Percentiles rank a stretch among this genome's conserved stretches.
phyloP scores from a whole-genome alignment of 768 basidiomycete species.

The Suillus clintonianus region DNA sequence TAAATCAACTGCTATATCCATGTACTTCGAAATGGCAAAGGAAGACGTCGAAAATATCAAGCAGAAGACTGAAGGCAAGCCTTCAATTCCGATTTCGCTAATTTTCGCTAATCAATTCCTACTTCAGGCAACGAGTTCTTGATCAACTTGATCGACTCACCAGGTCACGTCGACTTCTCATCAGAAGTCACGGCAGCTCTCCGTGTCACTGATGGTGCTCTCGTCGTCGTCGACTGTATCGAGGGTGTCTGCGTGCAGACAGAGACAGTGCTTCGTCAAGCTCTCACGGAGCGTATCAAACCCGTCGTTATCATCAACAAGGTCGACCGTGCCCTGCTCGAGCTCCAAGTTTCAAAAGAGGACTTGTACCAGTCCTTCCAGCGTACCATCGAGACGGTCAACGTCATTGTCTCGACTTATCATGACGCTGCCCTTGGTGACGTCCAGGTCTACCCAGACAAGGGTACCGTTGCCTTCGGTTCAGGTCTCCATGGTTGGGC shows the following conservation, averaged over 20 bases:
- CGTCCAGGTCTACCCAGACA: slow-evolving; percentile 98
- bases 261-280: slow-evolving; percentile 97
- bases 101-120: slow-evolving; percentile 10
- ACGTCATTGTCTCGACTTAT: slow-evolving; percentile 98
- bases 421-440: slow-evolving; percentile 93
- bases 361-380: slow-evolving; percentile 96
- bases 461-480: slow-evolving; percentile 97
- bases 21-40: slow-evolving; percentile 97
- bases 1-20: slow-evolving; percentile 99
- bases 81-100: slow-evolving; percentile 8
- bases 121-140: slow-evolving; percentile 86
- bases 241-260: slow-evolving; percentile 99
- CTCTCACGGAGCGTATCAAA: slow-evolving; percentile 97
- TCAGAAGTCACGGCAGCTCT: slow-evolving; percentile 99
- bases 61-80: slow-evolving; percentile 90
- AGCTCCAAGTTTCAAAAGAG: slow-evolving; percentile 97
- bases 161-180: slow-evolving; percentile 93
- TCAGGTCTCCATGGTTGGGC: slow-evolving; percentile 99
- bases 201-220: slow-evolving; percentile 99
- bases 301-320: slow-evolving; percentile 99
- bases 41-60: slow-evolving; percentile 84
- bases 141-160: slow-evolving; percentile 99
- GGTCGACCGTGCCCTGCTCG: slow-evolving; percentile 98
- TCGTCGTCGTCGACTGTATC: slow-evolving; percentile 99
- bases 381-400: slow-evolving; percentile 96